Percentiles rank a stretch among this genome's conserved stretches.
phyloP scores from a whole-genome alignment of 495 filamentous ascomycete species.

The Letharia lupina region DNA sequence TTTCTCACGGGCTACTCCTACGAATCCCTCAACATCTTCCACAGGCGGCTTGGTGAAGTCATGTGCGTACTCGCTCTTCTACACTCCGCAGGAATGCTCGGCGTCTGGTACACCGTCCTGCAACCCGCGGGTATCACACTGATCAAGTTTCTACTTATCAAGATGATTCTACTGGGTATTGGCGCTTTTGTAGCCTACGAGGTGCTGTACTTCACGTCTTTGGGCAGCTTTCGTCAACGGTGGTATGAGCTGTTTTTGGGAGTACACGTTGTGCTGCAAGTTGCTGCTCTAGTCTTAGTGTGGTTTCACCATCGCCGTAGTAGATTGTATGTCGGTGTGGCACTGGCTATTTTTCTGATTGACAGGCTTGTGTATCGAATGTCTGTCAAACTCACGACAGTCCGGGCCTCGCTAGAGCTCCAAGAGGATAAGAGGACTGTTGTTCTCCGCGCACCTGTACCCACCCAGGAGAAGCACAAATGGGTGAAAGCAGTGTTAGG shows the following conservation, averaged over 20 bases:
- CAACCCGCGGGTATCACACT: conserved; percentile 31
- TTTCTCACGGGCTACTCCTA: conserved; percentile 53
- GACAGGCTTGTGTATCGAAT: conserved; percentile 52
- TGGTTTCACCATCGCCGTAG: conserved; percentile 43
- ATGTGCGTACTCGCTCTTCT: conserved; percentile 25
- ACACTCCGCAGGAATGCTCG: conserved; percentile 35
- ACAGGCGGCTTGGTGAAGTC: conserved; percentile 40
- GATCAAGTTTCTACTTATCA: conserved; percentile 28
- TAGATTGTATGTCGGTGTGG: conserved; percentile 34
- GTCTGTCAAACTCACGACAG: conserved; percentile 34
- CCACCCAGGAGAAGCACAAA: conserved; percentile 3
- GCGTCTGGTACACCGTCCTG: conserved; percentile 39
- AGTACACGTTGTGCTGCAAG: conserved; percentile 47
- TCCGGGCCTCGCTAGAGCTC: conserved; percentile 40
- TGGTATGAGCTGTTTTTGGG: conserved; percentile 54
- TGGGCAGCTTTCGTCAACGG: conserved; percentile 39
- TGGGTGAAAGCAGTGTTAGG: conserved; percentile 4
- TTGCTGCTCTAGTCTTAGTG: conserved; percentile 42
- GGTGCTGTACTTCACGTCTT: conserved; percentile 42
- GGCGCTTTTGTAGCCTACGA: conserved; percentile 44
- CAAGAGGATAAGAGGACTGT: conserved; percentile 44
- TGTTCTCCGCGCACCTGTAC: conserved; percentile 32
- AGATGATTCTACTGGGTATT: conserved; percentile 39
- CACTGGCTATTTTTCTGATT: conserved; percentile 46
- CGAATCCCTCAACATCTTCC: conserved; percentile 55